Evolutionary conservation across 2,329 filamentous ascomycete genomes (phyloP).

Genomic region (Aureobasidium mangrovei): DNA sequence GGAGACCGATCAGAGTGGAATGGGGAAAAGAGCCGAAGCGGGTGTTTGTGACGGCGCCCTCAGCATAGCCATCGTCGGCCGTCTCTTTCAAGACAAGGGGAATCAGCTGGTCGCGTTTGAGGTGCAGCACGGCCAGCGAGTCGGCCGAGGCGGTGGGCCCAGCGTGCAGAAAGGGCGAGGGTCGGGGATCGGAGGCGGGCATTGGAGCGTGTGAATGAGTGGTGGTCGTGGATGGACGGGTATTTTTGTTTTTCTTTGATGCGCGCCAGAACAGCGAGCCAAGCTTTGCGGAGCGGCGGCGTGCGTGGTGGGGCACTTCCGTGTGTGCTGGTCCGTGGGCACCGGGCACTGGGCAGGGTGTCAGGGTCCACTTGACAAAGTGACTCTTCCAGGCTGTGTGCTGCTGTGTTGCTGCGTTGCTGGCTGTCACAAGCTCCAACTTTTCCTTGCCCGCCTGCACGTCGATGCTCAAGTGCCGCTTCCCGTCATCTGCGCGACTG

Average conservation of each 20-base stretch:
- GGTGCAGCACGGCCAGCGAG: conserved; percentile 71
- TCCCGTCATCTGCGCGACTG: background rate
- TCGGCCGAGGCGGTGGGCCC: conserved; percentile 53
- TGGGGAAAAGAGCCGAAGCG: conserved; percentile 71
- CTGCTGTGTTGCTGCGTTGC: background rate
- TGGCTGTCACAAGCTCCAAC: background rate
- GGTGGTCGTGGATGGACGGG: background rate
- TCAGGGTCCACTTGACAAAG: background rate
- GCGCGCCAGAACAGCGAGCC: background rate
- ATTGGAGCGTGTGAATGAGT: conserved; percentile 1
- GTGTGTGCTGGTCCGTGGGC: background rate
- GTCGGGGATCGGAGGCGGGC: conserved; percentile 7
- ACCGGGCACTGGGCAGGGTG: background rate
- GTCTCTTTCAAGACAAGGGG: conserved; percentile 52
- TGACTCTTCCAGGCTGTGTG: background rate
- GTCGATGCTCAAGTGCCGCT: background rate
- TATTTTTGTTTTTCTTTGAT: conserved; percentile 4
- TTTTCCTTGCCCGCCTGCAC: background rate
- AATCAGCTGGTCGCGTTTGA: conserved; percentile 77
- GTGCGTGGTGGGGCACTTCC: conserved; percentile 2
- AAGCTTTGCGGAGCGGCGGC: conserved; percentile 1
- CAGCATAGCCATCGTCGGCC: conserved; percentile 33
- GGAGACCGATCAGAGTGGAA: conserved; percentile 52
- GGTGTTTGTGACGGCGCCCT: conserved; percentile 62
- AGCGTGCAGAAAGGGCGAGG: conserved; percentile 73